phyloP scores from a whole-genome alignment of 306 rosid species.

The Alnus rubra region DNA sequence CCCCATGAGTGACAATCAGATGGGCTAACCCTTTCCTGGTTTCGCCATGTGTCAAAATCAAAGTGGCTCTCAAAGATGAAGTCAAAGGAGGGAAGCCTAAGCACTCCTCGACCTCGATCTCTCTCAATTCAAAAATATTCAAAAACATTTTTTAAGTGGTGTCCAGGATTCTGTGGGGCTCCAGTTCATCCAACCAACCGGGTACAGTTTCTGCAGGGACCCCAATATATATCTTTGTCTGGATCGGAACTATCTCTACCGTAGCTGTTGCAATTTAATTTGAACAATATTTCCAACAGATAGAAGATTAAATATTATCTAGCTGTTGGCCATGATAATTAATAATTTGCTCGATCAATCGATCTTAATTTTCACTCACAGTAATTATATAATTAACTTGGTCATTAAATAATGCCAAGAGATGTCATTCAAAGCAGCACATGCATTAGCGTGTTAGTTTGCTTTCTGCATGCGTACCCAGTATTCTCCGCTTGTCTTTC shows the following conservation, averaged over 20 bases:
- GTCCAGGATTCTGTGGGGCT: background rate
- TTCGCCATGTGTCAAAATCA: conserved; percentile 10
- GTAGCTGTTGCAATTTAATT: too few relatives aligned
- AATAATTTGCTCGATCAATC: too few relatives aligned
- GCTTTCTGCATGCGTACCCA: background rate
- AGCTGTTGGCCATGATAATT: too few relatives aligned
- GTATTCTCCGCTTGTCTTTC: background rate
- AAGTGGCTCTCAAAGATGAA: conserved; percentile 8
- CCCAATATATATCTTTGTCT: background rate
- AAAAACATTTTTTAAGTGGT: background rate
- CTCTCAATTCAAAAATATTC: conserved; percentile 11
- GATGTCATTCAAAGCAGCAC: background rate
- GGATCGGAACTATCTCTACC: too few relatives aligned
- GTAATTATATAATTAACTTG: too few relatives aligned
- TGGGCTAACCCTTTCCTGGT: conserved; percentile 25
- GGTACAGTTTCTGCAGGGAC: background rate
- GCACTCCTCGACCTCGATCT: background rate
- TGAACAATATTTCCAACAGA: too few relatives aligned
- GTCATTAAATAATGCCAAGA: too few relatives aligned
- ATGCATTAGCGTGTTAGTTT: background rate
- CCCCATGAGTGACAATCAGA: conserved; percentile 13
- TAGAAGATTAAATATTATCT: too few relatives aligned
- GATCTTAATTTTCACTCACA: too few relatives aligned
- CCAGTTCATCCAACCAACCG: too few relatives aligned
- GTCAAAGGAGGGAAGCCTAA: conserved; percentile 29